Percentiles rank a stretch among this genome's conserved stretches.
These are phyloP conservation scores for Metschnikowia peoriensis DNA, from an alignment of 805 yeast genomes.

Conservation along the genomic window DNA sequence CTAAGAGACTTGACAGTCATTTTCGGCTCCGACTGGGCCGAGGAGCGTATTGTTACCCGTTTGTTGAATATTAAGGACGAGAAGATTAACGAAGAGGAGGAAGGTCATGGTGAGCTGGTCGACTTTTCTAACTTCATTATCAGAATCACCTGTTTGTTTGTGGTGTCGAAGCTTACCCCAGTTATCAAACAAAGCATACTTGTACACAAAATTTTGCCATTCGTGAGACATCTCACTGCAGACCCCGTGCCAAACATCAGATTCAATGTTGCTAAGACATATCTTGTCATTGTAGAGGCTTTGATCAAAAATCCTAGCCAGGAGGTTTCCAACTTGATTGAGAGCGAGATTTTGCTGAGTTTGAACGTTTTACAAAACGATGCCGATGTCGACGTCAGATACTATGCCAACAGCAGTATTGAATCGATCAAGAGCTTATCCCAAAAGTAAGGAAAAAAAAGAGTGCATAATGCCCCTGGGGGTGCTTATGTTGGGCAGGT, in stretches of 20 bases:
- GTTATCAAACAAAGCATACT: constrained; percentile 61
- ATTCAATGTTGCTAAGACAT: constrained; percentile 90
- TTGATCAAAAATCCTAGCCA: constrained; percentile 29
- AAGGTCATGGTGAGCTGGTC: constrained; percentile 30
- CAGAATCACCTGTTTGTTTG: constrained; percentile 86
- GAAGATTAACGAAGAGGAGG: constrained; percentile 21
- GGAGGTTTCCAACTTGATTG: constrained; percentile 25
- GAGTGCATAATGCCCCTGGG: neutral
- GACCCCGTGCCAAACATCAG: constrained; percentile 95
- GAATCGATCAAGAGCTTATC: constrained; percentile 23
- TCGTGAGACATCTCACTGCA: constrained; percentile 62
- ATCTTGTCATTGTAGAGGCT: constrained; percentile 57
- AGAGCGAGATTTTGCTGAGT: constrained; percentile 55
- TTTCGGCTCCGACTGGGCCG: constrained; percentile 94
- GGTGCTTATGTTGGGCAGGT: neutral
- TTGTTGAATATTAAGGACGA: constrained; percentile 44
- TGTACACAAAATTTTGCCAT: constrained; percentile 70
- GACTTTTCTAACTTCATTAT: constrained; percentile 77
- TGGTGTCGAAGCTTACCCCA: constrained; percentile 78
- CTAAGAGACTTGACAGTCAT: constrained; percentile 75
- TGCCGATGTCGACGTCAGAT: constrained; percentile 85
- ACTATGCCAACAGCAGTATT: constrained; percentile 69
- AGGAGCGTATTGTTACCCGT: constrained; percentile 74
- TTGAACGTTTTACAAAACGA: constrained; percentile 67
- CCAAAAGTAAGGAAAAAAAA: neutral